Evolutionary conservation across 441 rosid genomes (phyloP).

Genomic region (Gossypium trilobum): DNA sequence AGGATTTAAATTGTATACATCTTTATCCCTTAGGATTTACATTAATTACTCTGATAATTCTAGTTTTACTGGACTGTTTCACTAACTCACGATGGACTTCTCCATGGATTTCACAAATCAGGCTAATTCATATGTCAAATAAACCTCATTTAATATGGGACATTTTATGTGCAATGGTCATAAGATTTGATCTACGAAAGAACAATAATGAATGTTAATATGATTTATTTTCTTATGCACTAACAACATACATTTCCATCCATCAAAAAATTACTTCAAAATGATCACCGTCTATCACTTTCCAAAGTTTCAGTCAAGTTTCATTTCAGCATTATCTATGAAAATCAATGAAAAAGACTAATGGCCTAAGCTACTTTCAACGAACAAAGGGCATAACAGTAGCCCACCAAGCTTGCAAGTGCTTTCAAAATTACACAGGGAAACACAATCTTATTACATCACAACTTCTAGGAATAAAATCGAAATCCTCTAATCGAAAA

Average conservation of each 20-base stretch:
- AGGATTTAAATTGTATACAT: too few species aligned
- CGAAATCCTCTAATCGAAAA: slow-evolving; percentile 18
- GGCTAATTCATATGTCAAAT: too few species aligned
- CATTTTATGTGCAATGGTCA: too few species aligned
- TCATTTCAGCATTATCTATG: not conserved
- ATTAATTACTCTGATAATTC: too few species aligned
- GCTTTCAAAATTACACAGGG: slow-evolving; percentile 26
- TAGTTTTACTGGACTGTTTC: too few species aligned
- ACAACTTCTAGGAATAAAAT: slow-evolving; percentile 14
- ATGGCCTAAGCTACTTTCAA: not conserved
- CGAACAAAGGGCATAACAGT: not conserved
- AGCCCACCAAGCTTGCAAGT: slow-evolving; percentile 1
- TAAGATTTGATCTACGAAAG: not conserved
- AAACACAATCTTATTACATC: slow-evolving; percentile 30
- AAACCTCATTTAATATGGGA: too few species aligned
- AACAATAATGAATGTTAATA: not conserved
- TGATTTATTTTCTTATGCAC: not conserved
- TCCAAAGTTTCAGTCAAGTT: not conserved
- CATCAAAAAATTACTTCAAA: not conserved
- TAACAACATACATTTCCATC: not conserved
- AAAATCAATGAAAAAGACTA: not conserved
- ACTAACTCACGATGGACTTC: too few species aligned
- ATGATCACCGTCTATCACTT: not conserved
- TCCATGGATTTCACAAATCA: too few species aligned
- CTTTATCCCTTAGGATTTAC: too few species aligned